Conservation (phyloP, 1,284 basidiomycete genomes). For the Papiliotrema fonsecae region DNA sequence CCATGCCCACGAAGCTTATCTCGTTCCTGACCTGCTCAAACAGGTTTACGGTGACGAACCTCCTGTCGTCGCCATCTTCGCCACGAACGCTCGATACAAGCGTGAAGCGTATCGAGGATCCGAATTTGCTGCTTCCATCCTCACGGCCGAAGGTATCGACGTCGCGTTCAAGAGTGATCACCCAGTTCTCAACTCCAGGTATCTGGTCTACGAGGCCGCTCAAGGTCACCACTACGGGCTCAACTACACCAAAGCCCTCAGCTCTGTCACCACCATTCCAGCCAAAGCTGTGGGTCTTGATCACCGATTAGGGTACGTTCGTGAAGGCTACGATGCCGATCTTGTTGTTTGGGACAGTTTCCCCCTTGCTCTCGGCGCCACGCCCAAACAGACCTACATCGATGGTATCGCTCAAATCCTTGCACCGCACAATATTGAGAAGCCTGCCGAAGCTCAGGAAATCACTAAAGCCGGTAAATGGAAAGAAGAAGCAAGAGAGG, state of each 20-base stretch:
- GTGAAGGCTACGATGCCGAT: constrained; percentile 57
- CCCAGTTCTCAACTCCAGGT: constrained; percentile 67
- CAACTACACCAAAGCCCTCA: constrained; percentile 40
- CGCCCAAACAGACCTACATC: constrained; percentile 59
- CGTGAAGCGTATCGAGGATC: constrained; percentile 62
- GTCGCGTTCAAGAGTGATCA: constrained; percentile 68
- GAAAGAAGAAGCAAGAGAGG: constrained; percentile 38
- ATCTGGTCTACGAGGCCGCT: constrained; percentile 76
- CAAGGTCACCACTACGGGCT: constrained; percentile 71
- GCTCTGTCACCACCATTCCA: constrained; percentile 71
- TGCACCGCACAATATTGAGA: constrained; percentile 32
- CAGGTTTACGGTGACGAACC: constrained; percentile 59
- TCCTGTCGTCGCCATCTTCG: constrained; percentile 71
- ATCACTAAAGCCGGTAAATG: constrained; percentile 34
- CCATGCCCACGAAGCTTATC: constrained; percentile 80
- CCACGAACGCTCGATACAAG: constrained; percentile 52
- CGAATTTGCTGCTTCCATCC: constrained; percentile 75
- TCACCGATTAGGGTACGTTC: constrained; percentile 73
- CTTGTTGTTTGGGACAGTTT: constrained; percentile 87
- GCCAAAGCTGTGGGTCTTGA: constrained; percentile 70
- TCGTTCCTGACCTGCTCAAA: constrained; percentile 74
- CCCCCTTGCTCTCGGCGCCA: constrained; percentile 64
- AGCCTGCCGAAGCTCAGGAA: constrained; percentile 40
- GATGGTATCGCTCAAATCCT: constrained; percentile 52
- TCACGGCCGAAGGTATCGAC: constrained; percentile 66